These are phyloP conservation scores for Oryza glumipatula DNA, from an alignment of 176 grass and related monocot species.

Conservation along the genomic window DNA sequence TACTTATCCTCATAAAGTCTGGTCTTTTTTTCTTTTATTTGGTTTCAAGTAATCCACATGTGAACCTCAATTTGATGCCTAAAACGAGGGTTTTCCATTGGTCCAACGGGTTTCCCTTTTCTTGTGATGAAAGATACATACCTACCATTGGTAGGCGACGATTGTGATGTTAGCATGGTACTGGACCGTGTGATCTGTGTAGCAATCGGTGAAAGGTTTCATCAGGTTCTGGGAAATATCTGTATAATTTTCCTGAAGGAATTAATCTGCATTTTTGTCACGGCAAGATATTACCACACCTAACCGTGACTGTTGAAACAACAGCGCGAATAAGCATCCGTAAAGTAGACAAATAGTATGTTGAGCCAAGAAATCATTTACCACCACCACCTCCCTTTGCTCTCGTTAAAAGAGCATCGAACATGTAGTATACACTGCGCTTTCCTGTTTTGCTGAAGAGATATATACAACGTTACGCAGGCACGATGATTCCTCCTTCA, in stretches of 20 bases:
- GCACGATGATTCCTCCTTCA: background rate
- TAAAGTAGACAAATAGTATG: background rate
- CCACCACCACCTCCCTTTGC: slow-evolving; percentile 10
- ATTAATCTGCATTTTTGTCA: background rate
- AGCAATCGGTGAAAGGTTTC: background rate
- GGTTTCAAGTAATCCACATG: slow-evolving; percentile 15
- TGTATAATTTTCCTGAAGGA: background rate
- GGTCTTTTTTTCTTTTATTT: background rate
- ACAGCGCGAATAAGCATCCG: background rate
- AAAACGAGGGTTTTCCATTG: slow-evolving; percentile 17
- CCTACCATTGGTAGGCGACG: slow-evolving; percentile 15
- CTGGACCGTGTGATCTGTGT: background rate
- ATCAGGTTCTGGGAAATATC: background rate
- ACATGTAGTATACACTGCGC: slow-evolving; percentile 15
- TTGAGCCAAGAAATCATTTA: background rate
- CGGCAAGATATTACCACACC: background rate
- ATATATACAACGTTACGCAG: background rate
- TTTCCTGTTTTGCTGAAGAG: background rate
- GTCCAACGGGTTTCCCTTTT: background rate
- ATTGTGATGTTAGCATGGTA: slow-evolving; percentile 14
- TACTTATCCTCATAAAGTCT: slow-evolving; percentile 26
- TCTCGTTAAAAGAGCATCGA: slow-evolving; percentile 5
- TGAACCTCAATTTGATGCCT: background rate
- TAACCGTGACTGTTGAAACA: background rate
- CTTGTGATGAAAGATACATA: slow-evolving; percentile 29